Base-by-base conservation (phyloP, 1,139 yeast species). In the Hemisphaericaspora xylofermentans region DNA sequence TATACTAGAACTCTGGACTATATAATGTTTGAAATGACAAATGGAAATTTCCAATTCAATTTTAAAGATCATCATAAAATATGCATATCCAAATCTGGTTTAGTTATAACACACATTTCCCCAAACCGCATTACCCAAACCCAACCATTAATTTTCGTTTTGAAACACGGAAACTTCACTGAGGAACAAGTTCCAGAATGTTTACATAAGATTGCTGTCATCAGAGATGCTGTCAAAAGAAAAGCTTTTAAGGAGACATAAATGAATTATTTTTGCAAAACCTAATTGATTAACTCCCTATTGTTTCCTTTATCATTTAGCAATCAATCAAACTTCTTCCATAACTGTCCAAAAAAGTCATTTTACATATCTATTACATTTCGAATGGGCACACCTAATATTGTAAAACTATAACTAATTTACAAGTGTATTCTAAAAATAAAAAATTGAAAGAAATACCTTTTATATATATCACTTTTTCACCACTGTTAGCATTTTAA, bases 21-120 rank as follows among this genome's bases (percentile, higher is more conserved):
- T 61, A 88, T 89, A 43, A 86, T 91, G 95, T 93, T 94, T 68
- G 95, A 88, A 62, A 69, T 93, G 71, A 88, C 95, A 57, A 88
- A 89, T 59, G 97, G 96, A 16, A 84, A 88, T 36, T 81, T 86
- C 64, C 98, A 93, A 63, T 89, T 89, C 67, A 93, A 93, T 64
- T 93, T 93, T 65, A 86, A 86, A 58, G 98, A 93, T 65, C 98
- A 93, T 58, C 91, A 86, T 64, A 93, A 93, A 65, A 68, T 91
- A 44, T 83, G 95, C 48, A 63, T 91, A 33, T 84, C 93, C 35
- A 83, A 83, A 51, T 72, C 79, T 42, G 97, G 96, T 15, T 74
- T 77, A 49, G 81, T 82, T 35, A 75, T 91, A 30, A 88, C 95
- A 29, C 88, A 88, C 54, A 82, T 91, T 43, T 86, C 95, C 10